phyloP scores from a whole-genome alignment of 2,329 filamentous ascomycete genomes.

The Verticillium klebahnii region DNA sequence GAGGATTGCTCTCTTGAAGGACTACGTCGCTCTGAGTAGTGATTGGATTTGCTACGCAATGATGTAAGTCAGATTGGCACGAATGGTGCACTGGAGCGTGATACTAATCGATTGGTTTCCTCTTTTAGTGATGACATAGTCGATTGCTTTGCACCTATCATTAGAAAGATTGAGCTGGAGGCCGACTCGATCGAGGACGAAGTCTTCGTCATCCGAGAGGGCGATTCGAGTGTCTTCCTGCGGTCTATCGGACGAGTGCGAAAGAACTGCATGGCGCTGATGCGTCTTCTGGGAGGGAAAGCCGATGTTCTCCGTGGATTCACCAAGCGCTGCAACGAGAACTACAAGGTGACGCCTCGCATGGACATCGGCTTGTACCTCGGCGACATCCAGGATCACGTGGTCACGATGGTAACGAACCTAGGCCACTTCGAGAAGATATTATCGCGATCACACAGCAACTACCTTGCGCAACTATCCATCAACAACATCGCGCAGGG shows the following conservation, averaged over 20 bases:
- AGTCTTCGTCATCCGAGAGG: constrained; percentile 85
- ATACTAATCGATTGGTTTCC: neutral
- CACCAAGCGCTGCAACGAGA: constrained; percentile 97
- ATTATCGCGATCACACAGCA: constrained; percentile 87
- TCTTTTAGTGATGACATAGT: constrained; percentile 83
- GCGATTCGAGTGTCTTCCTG: constrained; percentile 84
- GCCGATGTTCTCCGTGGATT: constrained; percentile 98
- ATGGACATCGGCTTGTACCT: constrained; percentile 97
- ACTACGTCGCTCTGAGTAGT: constrained; percentile 89
- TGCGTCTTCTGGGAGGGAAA: constrained; percentile 91
- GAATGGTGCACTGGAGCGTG: neutral
- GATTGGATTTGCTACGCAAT: constrained; percentile 99
- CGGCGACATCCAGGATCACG: constrained; percentile 97
- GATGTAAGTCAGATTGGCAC: constrained; percentile 57
- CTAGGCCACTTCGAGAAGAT: constrained; percentile 96
- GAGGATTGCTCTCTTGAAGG: constrained; percentile 86
- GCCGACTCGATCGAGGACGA: constrained; percentile 93
- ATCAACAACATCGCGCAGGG: constrained; percentile 88
- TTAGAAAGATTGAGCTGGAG: constrained; percentile 79
- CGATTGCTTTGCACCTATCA: constrained; percentile 87
- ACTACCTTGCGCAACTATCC: constrained; percentile 91
- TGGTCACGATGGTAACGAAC: constrained; percentile 98
- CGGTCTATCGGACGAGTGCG: constrained; percentile 84
- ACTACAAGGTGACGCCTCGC: constrained; percentile 89
- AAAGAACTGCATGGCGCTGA: constrained; percentile 90